phyloP scores from a whole-genome alignment of 768 basidiomycete genomes.

The Suillus bovinus region DNA sequence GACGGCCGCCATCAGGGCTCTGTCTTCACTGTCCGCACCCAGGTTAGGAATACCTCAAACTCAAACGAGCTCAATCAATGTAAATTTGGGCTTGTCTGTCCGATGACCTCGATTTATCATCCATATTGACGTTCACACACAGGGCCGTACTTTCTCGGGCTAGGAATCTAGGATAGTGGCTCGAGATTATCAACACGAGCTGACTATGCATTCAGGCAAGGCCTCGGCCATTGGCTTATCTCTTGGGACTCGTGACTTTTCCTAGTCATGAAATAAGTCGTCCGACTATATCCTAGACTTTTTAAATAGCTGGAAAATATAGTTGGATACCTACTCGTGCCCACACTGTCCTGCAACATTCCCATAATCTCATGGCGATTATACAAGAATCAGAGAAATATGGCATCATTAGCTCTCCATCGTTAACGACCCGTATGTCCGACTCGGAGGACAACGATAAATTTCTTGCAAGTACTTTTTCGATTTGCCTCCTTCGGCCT shows the following conservation, averaged over 20 bases:
- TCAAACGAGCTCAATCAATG: background rate
- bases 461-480: conserved; percentile 3
- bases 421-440: background rate
- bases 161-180: too few species aligned
- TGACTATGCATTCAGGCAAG: background rate
- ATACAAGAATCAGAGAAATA: background rate
- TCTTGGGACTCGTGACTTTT: background rate
- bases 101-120: background rate
- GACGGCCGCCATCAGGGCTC: background rate
- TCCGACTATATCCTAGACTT: background rate
- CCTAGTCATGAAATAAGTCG: background rate
- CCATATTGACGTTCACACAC: background rate
- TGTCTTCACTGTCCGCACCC: background rate
- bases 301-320: background rate
- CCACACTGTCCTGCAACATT: background rate
- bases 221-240: background rate
- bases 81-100: background rate
- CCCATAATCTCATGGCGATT: background rate
- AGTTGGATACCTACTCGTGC: too few species aligned
- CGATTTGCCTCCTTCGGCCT: background rate
- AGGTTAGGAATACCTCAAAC: background rate
- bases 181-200: background rate
- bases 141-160: background rate
- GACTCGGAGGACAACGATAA: conserved; percentile 1
- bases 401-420: background rate